Evolutionary conservation across 768 basidiomycete species (phyloP).

Genomic region (Lactarius hengduanensis): DNA sequence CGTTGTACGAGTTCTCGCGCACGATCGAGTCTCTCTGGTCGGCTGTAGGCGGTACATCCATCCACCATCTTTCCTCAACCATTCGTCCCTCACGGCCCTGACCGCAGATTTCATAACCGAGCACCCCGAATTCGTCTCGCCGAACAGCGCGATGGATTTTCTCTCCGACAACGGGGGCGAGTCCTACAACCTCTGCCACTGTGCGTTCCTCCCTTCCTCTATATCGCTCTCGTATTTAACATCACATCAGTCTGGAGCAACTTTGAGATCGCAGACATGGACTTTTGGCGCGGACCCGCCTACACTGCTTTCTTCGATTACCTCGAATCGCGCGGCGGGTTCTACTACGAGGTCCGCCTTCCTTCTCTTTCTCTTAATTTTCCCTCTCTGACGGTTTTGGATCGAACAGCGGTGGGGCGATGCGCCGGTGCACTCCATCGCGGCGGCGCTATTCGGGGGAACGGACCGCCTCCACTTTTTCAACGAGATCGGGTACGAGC

Average conservation of each 20-base stretch:
- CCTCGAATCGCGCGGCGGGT: conserved; percentile 77
- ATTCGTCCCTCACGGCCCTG: neutral
- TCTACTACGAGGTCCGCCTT: conserved; percentile 75
- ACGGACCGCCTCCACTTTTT: conserved; percentile 83
- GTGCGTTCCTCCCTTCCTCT: conserved; percentile 37
- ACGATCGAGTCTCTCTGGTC: conserved; percentile 85
- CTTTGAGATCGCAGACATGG: conserved; percentile 85
- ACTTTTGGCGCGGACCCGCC: conserved; percentile 80
- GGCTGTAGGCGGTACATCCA: conserved; percentile 58
- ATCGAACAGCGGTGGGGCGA: conserved; percentile 70
- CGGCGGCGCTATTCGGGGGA: conserved; percentile 69
- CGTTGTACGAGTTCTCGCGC: conserved; percentile 71
- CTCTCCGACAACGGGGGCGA: conserved; percentile 70
- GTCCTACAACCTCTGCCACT: conserved; percentile 76
- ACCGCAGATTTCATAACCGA: conserved; percentile 63
- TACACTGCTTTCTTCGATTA: conserved; percentile 83
- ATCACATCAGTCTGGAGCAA: conserved; percentile 76
- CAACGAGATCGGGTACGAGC: conserved; percentile 79
- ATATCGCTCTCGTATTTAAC: neutral
- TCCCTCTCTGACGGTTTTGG: neutral
- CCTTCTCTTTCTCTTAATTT: neutral
- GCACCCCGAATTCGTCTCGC: conserved; percentile 59
- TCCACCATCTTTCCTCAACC: neutral
- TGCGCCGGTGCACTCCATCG: conserved; percentile 85
- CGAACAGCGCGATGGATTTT: conserved; percentile 69